phyloP scores from a whole-genome alignment of 441 rosid species.

The Arabidopsis hybrid region DNA sequence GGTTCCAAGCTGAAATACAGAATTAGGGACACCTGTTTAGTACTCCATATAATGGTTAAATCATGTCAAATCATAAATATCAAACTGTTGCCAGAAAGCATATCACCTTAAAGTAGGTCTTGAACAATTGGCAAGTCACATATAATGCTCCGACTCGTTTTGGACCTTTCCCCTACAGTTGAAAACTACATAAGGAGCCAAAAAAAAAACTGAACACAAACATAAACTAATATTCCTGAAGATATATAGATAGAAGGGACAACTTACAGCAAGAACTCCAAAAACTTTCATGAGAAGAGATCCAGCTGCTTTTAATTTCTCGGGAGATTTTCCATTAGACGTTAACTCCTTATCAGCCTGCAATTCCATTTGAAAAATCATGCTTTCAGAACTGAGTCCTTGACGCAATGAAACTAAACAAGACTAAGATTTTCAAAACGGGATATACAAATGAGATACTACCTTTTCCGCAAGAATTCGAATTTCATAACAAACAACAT shows the following conservation, averaged over 20 bases:
- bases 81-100: not conserved
- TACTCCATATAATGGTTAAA: not conserved
- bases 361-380: conserved; percentile 30
- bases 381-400: not conserved
- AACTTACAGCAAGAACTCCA: conserved; percentile 94
- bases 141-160: conserved; percentile 95
- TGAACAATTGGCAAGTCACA: conserved; percentile 96
- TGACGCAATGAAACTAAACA: not conserved
- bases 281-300: conserved; percentile 95
- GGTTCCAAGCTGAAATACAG: conserved; percentile 84
- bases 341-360: conserved; percentile 91
- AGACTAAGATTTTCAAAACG: not conserved
- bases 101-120: conserved; percentile 89
- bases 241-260: not conserved
- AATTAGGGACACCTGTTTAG: conserved; percentile 20
- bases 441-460: not conserved
- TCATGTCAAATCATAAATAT: conserved; percentile 14
- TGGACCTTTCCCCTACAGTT: conserved; percentile 86
- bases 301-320: conserved; percentile 93
- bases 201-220: conserved; percentile 28
- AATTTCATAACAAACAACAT: conserved; percentile 73
- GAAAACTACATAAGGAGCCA: conserved; percentile 8
- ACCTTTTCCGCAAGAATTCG: conserved; percentile 36
- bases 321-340: conserved; percentile 82
- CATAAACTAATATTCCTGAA: conserved; percentile 1